Evolutionary conservation across 768 basidiomycete species (phyloP).

Genomic region (Leucocoprinus birnbaumii): DNA sequence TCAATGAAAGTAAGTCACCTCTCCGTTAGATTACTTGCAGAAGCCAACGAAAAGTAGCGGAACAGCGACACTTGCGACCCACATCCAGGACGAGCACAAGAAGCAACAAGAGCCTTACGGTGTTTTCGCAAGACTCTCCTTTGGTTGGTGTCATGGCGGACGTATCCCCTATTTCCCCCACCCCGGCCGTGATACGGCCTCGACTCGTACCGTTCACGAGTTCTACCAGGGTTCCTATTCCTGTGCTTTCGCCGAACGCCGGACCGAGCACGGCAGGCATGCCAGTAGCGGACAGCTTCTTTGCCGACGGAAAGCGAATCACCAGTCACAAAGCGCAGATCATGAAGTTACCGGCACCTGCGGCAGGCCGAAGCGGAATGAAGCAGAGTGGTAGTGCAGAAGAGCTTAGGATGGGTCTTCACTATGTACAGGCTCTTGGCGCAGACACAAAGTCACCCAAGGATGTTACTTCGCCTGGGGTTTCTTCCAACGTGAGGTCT

Average conservation of each 20-base stretch:
- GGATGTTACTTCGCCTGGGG: slow-evolving; percentile 26
- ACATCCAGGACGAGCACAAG: slow-evolving; percentile 33
- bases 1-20: slow-evolving; percentile 28
- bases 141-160: slow-evolving; percentile 26
- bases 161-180: slow-evolving; percentile 24
- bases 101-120: slow-evolving; percentile 10
- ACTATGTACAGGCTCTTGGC: slow-evolving; percentile 69
- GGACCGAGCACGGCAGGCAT: slow-evolving; percentile 22
- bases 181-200: slow-evolving; percentile 38
- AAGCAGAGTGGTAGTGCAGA: slow-evolving; percentile 48
- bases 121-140: slow-evolving; percentile 6
- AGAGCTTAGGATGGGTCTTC: slow-evolving; percentile 66
- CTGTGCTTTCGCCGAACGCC: slow-evolving; percentile 21
- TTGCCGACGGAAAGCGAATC: slow-evolving; percentile 36
- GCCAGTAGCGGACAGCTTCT: slow-evolving; percentile 18
- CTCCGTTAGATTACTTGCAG: not conserved
- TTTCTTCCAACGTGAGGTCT: slow-evolving; percentile 38
- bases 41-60: not conserved
- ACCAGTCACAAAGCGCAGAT: slow-evolving; percentile 68
- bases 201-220: slow-evolving; percentile 72
- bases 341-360: slow-evolving; percentile 22
- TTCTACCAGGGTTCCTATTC: slow-evolving; percentile 60
- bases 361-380: slow-evolving; percentile 30
- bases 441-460: slow-evolving; percentile 32
- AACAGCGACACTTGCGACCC: slow-evolving; percentile 18